Conservation (phyloP, 73 alveolate genomes). For the Paramecium caudatum region DNA sequence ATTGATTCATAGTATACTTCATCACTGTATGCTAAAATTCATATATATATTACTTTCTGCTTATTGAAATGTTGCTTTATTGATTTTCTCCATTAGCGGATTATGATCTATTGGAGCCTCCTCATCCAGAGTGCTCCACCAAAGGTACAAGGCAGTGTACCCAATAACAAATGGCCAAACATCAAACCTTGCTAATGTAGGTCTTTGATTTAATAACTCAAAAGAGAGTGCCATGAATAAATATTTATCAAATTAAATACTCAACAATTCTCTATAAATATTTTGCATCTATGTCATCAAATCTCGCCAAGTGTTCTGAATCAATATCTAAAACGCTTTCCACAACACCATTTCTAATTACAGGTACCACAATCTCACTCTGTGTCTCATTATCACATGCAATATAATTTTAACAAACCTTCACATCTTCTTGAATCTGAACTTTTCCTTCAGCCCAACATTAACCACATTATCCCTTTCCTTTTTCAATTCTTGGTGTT, state of each 20-base stretch:
- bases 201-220: constrained; percentile 61
- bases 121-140: constrained; percentile 63
- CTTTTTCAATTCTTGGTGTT: constrained; percentile 69
- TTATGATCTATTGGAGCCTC: constrained; percentile 18
- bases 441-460: constrained; percentile 68
- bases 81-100: constrained; percentile 20
- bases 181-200: constrained; percentile 34
- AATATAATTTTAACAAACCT: constrained; percentile 68
- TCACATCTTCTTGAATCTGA: constrained; percentile 68
- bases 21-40: not conserved
- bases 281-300: constrained; percentile 64
- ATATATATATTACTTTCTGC: not conserved
- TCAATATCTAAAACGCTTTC: constrained; percentile 76
- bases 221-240: constrained; percentile 55
- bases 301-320: constrained; percentile 46
- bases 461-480: constrained; percentile 71
- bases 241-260: constrained; percentile 20
- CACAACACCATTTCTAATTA: constrained; percentile 72
- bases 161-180: constrained; percentile 56
- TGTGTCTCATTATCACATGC: constrained; percentile 79
- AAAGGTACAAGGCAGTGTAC: constrained; percentile 13
- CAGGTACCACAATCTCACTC: constrained; percentile 79
- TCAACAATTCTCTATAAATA: constrained; percentile 62
- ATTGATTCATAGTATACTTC: constrained; percentile 25
- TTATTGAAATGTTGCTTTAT: constrained; percentile 25